These are phyloP conservation scores for Aspergillus haitiensis DNA, from an alignment of 495 filamentous ascomycete genomes.

Conservation along the genomic window DNA sequence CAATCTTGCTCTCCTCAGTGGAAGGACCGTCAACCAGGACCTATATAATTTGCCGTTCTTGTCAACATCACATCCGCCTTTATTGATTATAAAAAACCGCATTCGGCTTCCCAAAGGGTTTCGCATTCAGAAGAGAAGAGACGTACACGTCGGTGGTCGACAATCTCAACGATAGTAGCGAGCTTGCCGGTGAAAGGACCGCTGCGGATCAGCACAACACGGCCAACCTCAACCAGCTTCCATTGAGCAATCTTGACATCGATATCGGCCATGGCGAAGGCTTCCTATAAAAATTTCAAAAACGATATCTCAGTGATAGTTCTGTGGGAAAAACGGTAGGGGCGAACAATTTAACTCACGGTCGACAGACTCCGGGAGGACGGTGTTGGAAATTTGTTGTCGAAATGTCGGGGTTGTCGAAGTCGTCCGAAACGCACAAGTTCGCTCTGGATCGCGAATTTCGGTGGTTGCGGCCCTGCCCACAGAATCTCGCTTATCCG, in stretches of 20 bases:
- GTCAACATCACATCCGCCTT: slow-evolving; percentile 38
- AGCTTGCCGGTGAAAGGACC: slow-evolving; percentile 80
- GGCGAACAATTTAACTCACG: slow-evolving; percentile 40
- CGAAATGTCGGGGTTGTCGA: slow-evolving; percentile 49
- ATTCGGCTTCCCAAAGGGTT: slow-evolving; percentile 3
- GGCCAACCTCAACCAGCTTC: slow-evolving; percentile 96
- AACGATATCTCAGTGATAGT: slow-evolving; percentile 27
- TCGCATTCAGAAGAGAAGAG: slow-evolving; percentile 18
- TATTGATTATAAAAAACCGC: not conserved
- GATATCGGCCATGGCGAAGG: slow-evolving; percentile 63
- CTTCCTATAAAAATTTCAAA: slow-evolving; percentile 26
- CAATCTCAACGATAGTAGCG: slow-evolving; percentile 95
- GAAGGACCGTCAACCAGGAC: slow-evolving; percentile 93
- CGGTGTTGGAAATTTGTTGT: slow-evolving; percentile 48
- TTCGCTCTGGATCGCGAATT: slow-evolving; percentile 42
- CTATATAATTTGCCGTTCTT: slow-evolving; percentile 49
- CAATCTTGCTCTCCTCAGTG: slow-evolving; percentile 66
- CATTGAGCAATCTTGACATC: slow-evolving; percentile 74
- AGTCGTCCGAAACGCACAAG: slow-evolving; percentile 39
- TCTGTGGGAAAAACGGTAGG: slow-evolving; percentile 10
- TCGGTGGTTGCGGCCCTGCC: slow-evolving; percentile 42
- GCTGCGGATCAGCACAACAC: slow-evolving; percentile 79
- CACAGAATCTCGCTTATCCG: slow-evolving; percentile 42
- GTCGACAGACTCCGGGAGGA: slow-evolving; percentile 47
- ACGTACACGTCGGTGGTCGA: slow-evolving; percentile 99